phyloP scores from a whole-genome alignment of 352 stramenopile genomes.

The Phytopythium montanum region DNA sequence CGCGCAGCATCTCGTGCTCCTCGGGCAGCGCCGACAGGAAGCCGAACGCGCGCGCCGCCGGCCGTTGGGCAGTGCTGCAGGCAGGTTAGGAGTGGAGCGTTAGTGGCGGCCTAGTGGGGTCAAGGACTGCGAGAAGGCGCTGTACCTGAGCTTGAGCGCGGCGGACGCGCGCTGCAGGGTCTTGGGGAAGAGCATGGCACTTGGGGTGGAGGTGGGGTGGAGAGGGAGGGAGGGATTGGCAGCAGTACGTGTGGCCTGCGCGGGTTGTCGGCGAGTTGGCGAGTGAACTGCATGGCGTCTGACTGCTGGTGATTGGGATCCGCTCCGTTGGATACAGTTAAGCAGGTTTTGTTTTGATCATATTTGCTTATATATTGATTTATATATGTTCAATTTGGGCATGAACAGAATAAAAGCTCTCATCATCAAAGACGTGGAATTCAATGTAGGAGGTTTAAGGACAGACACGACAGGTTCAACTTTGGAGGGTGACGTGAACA shows the following conservation, averaged over 20 bases:
- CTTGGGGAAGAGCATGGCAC: constrained; percentile 32
- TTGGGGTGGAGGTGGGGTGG: too few relatives aligned
- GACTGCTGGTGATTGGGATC: background rate
- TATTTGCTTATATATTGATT: background rate
- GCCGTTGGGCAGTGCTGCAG: constrained; percentile 2
- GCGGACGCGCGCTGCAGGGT: constrained; percentile 24
- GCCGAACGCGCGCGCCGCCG: constrained; percentile 41
- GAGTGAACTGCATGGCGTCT: background rate
- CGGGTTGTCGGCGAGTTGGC: background rate
- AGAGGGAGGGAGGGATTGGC: background rate
- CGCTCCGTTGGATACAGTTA: too few relatives aligned
- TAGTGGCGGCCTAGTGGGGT: too few relatives aligned
- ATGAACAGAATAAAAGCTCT: background rate
- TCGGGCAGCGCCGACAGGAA: constrained; percentile 83
- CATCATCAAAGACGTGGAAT: too few relatives aligned
- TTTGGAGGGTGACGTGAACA: constrained; percentile 1
- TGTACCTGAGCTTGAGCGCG: constrained; percentile 24
- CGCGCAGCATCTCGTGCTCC: constrained; percentile 96
- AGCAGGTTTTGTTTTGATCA: background rate
- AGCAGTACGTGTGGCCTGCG: too few relatives aligned
- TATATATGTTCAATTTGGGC: background rate
- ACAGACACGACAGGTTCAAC: constrained; percentile 3
- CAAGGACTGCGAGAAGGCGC: background rate
- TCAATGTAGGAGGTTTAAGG: too few relatives aligned
- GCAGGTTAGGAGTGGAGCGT: background rate